phyloP scores from a whole-genome alignment of 257 asterid genomes.

The Solanum chaucha region DNA sequence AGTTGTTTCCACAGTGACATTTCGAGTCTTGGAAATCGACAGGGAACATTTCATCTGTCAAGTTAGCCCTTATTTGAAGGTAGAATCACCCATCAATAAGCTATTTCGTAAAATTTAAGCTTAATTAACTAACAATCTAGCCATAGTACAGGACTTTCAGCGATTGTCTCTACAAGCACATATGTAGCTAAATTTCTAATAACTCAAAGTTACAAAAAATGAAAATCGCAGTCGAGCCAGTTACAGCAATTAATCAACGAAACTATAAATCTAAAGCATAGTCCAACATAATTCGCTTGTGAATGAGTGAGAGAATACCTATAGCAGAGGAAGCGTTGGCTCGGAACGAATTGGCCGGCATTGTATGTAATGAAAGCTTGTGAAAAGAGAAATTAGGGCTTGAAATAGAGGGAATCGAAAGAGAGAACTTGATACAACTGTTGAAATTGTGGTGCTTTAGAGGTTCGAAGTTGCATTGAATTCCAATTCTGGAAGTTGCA shows the following conservation, averaged over 20 bases:
- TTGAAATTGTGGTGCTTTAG: neutral
- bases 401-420: neutral
- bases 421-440: neutral
- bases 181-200: neutral
- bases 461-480: neutral
- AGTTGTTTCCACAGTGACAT: neutral
- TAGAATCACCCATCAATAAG: neutral
- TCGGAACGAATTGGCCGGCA: neutral
- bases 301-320: neutral
- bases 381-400: neutral
- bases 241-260: neutral
- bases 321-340: constrained; percentile 2
- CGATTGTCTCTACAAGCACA: neutral
- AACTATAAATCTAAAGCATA: neutral
- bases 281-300: neutral
- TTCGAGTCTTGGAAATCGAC: neutral
- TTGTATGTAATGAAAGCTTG: neutral
- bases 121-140: neutral
- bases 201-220: neutral
- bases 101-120: neutral
- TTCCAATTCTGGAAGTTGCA: neutral
- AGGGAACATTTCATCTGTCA: neutral
- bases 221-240: neutral
- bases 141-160: neutral
- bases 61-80: neutral